Evolutionary conservation across 2,329 filamentous ascomycete species (phyloP).

Genomic region (Beauveria medogensis): DNA sequence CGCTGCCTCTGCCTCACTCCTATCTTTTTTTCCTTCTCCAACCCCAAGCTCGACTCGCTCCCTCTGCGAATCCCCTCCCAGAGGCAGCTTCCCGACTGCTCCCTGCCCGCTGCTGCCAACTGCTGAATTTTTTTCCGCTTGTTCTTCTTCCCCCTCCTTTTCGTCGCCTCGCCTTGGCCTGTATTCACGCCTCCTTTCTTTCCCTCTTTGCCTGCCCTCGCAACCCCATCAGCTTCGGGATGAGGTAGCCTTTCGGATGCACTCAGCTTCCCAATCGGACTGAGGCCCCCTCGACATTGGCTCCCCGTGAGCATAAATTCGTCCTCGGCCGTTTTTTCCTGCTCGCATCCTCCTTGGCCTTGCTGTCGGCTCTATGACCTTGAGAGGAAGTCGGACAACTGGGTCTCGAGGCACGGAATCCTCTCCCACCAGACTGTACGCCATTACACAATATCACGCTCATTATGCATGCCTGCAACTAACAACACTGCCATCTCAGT

Average conservation of each 20-base stretch:
- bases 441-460: constrained; percentile 5
- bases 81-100: constrained; percentile 2
- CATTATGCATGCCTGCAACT: background rate
- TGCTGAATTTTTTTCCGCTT: background rate
- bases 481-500: constrained; percentile 1
- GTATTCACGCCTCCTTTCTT: constrained; percentile 1
- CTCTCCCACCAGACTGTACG: constrained; percentile 48
- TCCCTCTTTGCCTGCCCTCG: constrained; percentile 4
- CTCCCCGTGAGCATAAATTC: background rate
- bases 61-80: background rate
- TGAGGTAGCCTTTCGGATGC: constrained; percentile 48
- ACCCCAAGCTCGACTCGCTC: constrained; percentile 10
- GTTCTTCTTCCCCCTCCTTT: background rate
- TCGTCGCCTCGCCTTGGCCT: background rate
- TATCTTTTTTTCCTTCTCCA: constrained; percentile 7
- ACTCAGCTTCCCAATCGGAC: constrained; percentile 55
- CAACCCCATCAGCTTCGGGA: constrained; percentile 33
- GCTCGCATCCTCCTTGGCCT: background rate
- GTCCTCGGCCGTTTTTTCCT: background rate
- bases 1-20: constrained; percentile 2
- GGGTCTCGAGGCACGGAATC: constrained; percentile 51
- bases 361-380: constrained; percentile 27
- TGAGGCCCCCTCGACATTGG: constrained; percentile 30
- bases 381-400: constrained; percentile 47
- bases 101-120: background rate